Evolutionary conservation across 176 grass and related monocot genomes (phyloP).

Genomic region (Alopecurus myosuroides): DNA sequence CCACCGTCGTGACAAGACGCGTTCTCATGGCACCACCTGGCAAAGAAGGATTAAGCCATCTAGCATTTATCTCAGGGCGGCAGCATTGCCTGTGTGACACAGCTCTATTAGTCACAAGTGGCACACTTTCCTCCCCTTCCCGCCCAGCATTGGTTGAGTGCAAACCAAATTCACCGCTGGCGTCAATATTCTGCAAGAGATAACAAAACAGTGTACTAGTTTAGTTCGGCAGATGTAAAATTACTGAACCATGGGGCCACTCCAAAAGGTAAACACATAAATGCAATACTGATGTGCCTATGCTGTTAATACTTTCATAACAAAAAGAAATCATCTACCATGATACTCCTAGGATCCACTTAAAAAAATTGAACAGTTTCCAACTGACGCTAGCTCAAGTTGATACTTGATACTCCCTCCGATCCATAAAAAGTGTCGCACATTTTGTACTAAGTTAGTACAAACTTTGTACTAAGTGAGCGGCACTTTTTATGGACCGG

Average conservation of each 20-base stretch:
- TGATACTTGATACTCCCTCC: neutral
- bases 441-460: too few species aligned
- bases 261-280: neutral
- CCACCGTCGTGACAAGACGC: conserved; percentile 30
- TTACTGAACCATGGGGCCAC: neutral
- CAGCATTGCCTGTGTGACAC: conserved; percentile 36
- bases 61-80: conserved; percentile 20
- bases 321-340: neutral
- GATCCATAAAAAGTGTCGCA: too few species aligned
- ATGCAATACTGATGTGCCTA: neutral
- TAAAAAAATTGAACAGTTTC: neutral
- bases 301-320: neutral
- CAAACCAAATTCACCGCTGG: conserved; percentile 7
- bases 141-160: conserved; percentile 14
- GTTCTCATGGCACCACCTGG: conserved; percentile 43
- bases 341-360: neutral
- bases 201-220: neutral
- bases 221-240: neutral
- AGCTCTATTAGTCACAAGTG: conserved; percentile 56
- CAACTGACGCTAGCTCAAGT: neutral
- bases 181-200: conserved; percentile 40
- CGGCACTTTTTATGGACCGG: too few species aligned
- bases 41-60: conserved; percentile 27
- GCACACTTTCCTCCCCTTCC: conserved; percentile 30
- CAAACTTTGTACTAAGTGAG: too few species aligned